Conservation (phyloP, 2,329 filamentous ascomycete species). For the Aulographum hederae region DNA sequence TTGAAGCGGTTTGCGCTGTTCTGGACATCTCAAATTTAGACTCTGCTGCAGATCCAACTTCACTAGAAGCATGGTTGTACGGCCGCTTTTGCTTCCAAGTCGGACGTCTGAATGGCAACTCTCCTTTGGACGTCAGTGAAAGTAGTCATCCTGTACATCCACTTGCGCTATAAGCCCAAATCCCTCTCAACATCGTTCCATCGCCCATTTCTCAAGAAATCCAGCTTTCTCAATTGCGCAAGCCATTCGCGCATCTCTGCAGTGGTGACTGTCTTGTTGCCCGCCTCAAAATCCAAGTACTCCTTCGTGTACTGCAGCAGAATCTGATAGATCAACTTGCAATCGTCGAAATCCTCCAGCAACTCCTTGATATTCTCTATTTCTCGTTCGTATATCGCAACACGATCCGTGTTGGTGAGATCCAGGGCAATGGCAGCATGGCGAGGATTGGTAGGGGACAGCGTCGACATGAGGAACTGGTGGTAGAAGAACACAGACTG, state of each 20-base stretch:
- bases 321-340: slow-evolving; percentile 81
- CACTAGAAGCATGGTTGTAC: too few species aligned
- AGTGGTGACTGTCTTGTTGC: slow-evolving; percentile 21
- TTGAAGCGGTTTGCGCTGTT: too few species aligned
- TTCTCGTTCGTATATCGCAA: slow-evolving; percentile 49
- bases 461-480: slow-evolving; percentile 55
- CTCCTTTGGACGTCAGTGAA: not conserved
- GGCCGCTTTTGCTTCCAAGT: too few species aligned
- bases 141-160: not conserved
- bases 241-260: slow-evolving; percentile 36
- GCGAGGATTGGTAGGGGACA: slow-evolving; percentile 32
- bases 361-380: slow-evolving; percentile 57
- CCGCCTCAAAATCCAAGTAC: slow-evolving; percentile 30
- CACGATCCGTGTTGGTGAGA: slow-evolving; percentile 41
- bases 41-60: too few species aligned
- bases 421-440: slow-evolving; percentile 44
- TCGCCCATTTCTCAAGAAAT: slow-evolving; percentile 55
- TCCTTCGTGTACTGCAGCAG: slow-evolving; percentile 57
- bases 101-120: too few species aligned
- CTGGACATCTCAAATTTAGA: too few species aligned
- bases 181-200: slow-evolving; percentile 52
- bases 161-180: slow-evolving; percentile 17
- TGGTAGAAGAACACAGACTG: slow-evolving; percentile 97
- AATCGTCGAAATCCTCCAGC: slow-evolving; percentile 46
- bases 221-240: slow-evolving; percentile 45